Evolutionary conservation across 345 rosid species (phyloP).

Genomic region (Hypericum perforatum): DNA sequence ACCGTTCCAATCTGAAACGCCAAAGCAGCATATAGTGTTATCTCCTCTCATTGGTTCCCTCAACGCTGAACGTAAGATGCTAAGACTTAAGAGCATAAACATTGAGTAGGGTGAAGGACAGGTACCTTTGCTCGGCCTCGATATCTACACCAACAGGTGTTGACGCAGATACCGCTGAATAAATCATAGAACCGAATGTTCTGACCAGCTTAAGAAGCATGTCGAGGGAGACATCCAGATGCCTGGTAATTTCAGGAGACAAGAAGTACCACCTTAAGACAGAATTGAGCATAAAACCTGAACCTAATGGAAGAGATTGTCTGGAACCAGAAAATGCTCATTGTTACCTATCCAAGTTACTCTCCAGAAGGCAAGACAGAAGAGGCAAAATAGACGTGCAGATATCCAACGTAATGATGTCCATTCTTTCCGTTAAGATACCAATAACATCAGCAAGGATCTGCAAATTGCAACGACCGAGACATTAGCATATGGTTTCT

Average conservation of each 20-base stretch:
- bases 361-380: constrained; percentile 60
- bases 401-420: constrained; percentile 64
- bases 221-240: constrained; percentile 69
- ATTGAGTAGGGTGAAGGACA: constrained; percentile 1
- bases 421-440: constrained; percentile 53
- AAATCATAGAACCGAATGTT: constrained; percentile 64
- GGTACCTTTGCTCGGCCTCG: constrained; percentile 94
- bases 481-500: background rate
- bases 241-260: constrained; percentile 36
- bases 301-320: too few species aligned
- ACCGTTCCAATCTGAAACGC: constrained; percentile 61
- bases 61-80: background rate
- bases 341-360: constrained; percentile 70
- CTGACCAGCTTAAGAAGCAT: constrained; percentile 85
- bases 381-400: constrained; percentile 86
- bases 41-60: background rate
- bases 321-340: too few species aligned
- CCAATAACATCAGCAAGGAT: constrained; percentile 78
- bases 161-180: constrained; percentile 70
- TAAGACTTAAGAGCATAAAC: background rate
- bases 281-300: too few species aligned
- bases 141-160: constrained; percentile 88
- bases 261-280: background rate
- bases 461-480: constrained; percentile 31
- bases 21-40: background rate